phyloP scores from a whole-genome alignment of 495 filamentous ascomycete species.

The Parathielavia appendiculata region DNA sequence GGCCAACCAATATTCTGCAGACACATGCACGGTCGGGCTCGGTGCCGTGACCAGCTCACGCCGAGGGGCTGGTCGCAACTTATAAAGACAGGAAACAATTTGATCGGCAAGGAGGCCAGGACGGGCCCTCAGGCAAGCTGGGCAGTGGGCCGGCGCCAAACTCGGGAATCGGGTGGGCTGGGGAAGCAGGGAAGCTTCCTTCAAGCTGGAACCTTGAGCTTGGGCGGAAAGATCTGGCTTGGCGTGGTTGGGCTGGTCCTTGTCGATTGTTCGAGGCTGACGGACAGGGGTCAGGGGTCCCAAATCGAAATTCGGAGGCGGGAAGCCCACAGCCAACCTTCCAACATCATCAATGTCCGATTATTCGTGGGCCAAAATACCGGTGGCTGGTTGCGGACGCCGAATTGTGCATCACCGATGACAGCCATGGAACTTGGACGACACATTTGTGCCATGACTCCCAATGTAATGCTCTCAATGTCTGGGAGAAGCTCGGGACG shows the following conservation, averaged over 20 bases:
- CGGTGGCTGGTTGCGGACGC: slow-evolving; percentile 6
- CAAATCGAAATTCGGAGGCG: slow-evolving; percentile 18
- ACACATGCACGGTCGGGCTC: slow-evolving; percentile 42
- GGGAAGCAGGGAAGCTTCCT: no score
- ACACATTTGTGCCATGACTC: no score
- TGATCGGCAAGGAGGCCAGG: slow-evolving; percentile 7
- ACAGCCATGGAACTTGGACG: background rate
- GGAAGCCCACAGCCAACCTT: slow-evolving; percentile 11
- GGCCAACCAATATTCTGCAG: slow-evolving; percentile 39
- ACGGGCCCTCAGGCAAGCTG: slow-evolving; percentile 1
- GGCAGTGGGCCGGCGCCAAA: background rate
- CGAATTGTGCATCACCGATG: background rate
- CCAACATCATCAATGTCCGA: background rate
- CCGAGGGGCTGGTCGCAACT: slow-evolving; percentile 12
- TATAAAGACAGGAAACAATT: slow-evolving; percentile 7
- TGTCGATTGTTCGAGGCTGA: background rate
- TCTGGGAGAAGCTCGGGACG: background rate
- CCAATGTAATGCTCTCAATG: no score
- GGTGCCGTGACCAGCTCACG: slow-evolving; percentile 13
- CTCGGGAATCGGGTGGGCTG: background rate
- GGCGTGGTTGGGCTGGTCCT: slow-evolving; percentile 17
- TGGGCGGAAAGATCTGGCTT: slow-evolving; percentile 22
- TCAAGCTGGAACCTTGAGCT: slow-evolving; percentile 3
- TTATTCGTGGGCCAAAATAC: slow-evolving; percentile 7
- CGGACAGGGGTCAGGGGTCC: slow-evolving; percentile 5